A percentile compares a stretch with the other conserved stretches of the same genome.
phyloP scores from a whole-genome alignment of 2,329 filamentous ascomycete species.

The Dactylonectria macrodidyma region DNA sequence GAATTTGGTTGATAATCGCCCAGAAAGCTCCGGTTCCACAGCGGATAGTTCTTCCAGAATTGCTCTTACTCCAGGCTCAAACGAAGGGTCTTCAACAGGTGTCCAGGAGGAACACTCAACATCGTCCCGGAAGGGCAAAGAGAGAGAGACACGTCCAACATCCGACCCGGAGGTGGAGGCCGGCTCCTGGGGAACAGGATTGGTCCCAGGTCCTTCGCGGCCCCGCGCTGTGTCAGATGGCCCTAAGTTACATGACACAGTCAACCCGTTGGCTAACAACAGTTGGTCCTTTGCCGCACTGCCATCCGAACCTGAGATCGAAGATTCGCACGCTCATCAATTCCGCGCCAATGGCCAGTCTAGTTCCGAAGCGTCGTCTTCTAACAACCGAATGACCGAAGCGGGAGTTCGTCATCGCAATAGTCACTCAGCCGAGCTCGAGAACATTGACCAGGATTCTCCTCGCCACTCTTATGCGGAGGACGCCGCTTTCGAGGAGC shows the following conservation, averaged over 20 bases:
- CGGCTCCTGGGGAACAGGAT: constrained; percentile 30
- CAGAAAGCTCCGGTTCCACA: constrained; percentile 44
- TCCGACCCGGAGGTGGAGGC: constrained; percentile 20
- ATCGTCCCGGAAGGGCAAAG: constrained; percentile 46
- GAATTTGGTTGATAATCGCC: constrained; percentile 18
- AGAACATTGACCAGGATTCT: constrained; percentile 8
- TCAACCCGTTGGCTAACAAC: constrained; percentile 71
- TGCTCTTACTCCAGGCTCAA: constrained; percentile 43
- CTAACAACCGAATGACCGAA: constrained; percentile 2
- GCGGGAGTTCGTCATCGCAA: constrained; percentile 8
- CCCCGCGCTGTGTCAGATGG: constrained; percentile 73
- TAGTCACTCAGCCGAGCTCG: constrained; percentile 3
- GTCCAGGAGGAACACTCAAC: constrained; percentile 7
- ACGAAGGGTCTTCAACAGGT: constrained; percentile 34
- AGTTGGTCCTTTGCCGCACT: constrained; percentile 71
- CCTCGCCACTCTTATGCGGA: background rate
- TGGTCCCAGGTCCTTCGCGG: constrained; percentile 50
- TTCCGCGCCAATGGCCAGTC: constrained; percentile 11
- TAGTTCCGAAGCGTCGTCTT: constrained; percentile 1
- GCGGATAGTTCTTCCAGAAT: constrained; percentile 45
- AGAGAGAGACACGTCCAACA: constrained; percentile 32
- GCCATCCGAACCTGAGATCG: constrained; percentile 42
- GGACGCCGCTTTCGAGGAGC: constrained; percentile 8
- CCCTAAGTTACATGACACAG: constrained; percentile 58
- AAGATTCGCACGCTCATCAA: constrained; percentile 5